Conservation (phyloP, 257 asterid genomes). For the Primulina huaijiensis region DNA sequence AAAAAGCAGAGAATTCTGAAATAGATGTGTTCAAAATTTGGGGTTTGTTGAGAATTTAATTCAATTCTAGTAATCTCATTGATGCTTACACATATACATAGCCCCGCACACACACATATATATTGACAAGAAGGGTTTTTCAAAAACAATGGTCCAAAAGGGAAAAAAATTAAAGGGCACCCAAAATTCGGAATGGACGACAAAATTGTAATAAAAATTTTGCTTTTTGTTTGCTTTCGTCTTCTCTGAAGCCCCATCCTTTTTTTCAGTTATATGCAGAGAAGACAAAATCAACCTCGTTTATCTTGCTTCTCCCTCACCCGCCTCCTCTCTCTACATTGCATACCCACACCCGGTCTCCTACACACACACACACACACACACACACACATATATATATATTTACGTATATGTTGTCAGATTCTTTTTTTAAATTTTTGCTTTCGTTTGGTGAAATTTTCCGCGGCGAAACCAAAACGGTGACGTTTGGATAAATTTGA, state of each 20-base stretch:
- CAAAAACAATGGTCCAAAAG: neutral
- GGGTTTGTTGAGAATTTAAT: conserved; percentile 29
- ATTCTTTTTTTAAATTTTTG: no score
- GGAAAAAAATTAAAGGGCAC: neutral
- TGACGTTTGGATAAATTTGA: neutral
- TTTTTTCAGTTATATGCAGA: neutral
- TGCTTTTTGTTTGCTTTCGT: neutral
- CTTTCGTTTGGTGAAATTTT: neutral
- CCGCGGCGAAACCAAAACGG: neutral
- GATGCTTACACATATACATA: neutral
- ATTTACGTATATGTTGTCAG: neutral
- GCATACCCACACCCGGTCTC: no score
- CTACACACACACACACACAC: no score
- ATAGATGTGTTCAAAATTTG: conserved; percentile 31
- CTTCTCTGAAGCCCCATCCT: neutral
- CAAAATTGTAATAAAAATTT: neutral
- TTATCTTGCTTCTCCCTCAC: neutral
- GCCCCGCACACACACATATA: neutral
- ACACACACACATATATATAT: neutral
- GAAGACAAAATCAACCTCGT: neutral
- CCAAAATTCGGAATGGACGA: neutral
- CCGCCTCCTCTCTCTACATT: neutral
- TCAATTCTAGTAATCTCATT: conserved; percentile 10
- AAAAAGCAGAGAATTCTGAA: conserved; percentile 17
- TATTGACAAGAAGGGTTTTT: neutral